A percentile compares a stretch with the other conserved stretches of the same genome.
These are phyloP conservation scores for Aquilaria agallochum DNA, from an alignment of 441 rosid species.

Conservation along the genomic window DNA sequence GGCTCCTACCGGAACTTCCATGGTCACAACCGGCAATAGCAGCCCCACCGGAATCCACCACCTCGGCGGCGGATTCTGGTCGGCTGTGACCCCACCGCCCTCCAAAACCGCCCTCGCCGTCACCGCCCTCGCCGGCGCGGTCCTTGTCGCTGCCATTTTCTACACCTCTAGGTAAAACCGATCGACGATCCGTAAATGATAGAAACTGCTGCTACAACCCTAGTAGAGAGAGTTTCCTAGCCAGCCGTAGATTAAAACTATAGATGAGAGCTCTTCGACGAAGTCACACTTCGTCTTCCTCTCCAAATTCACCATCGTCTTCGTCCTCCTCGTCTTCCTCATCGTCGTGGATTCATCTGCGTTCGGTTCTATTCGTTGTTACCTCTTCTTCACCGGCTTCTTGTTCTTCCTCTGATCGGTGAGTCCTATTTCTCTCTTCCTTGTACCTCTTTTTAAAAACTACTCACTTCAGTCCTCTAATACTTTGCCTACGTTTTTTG, in stretches of 20 bases:
- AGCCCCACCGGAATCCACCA: slow-evolving; percentile 17
- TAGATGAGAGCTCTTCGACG: slow-evolving; percentile 93
- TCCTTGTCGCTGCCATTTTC: slow-evolving; percentile 29
- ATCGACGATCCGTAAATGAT: slow-evolving; percentile 4
- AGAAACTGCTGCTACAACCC: slow-evolving; percentile 16
- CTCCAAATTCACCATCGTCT: slow-evolving; percentile 69
- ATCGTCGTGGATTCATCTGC: slow-evolving; percentile 87
- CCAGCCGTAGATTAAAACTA: slow-evolving; percentile 8
- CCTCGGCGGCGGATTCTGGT: slow-evolving; percentile 38
- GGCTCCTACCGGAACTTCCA: slow-evolving; percentile 16
- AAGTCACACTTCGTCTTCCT: slow-evolving; percentile 79
- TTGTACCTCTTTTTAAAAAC: not conserved
- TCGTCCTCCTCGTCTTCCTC: slow-evolving; percentile 49
- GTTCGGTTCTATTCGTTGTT: slow-evolving; percentile 82
- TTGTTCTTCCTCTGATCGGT: slow-evolving; percentile 82
- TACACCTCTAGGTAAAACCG: slow-evolving; percentile 35
- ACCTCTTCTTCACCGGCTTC: slow-evolving; percentile 85
- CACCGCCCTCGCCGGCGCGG: slow-evolving; percentile 40
- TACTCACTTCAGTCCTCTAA: not conserved
- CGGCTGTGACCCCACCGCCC: slow-evolving; percentile 16
- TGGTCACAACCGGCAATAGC: slow-evolving; percentile 20
- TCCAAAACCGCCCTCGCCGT: slow-evolving; percentile 24
- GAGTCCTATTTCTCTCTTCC: slow-evolving; percentile 28
- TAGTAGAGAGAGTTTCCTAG: slow-evolving; percentile 12
- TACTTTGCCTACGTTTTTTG: not conserved